Evolutionary conservation across 495 filamentous ascomycete species (phyloP).

Genomic region (Parathielavia hyrcaniae): DNA sequence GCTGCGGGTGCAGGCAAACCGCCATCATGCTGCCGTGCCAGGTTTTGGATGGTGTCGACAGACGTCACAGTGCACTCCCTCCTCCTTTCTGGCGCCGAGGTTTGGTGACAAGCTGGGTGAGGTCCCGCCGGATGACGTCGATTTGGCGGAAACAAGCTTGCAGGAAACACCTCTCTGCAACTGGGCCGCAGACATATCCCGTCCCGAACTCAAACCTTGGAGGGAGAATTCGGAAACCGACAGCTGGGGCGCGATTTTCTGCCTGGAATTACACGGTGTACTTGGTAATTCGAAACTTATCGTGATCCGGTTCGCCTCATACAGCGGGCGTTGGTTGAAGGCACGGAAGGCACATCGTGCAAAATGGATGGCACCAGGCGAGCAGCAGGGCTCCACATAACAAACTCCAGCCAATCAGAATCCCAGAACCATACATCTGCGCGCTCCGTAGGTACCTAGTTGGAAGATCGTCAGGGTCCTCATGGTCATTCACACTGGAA

Average conservation of each 20-base stretch:
- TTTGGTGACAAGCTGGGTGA: neutral
- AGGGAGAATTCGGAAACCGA: too few species aligned
- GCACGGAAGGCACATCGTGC: neutral
- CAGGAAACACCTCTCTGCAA: neutral
- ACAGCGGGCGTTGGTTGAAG: neutral
- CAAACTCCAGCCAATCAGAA: neutral
- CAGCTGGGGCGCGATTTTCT: too few species aligned
- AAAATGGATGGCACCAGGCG: conserved; percentile 1
- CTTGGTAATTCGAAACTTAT: too few species aligned
- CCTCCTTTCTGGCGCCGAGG: neutral
- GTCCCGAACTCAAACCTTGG: too few species aligned
- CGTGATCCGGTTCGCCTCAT: too few species aligned
- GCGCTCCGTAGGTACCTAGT: too few species aligned
- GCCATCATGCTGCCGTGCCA: conserved; percentile 4
- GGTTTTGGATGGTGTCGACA: conserved; percentile 8
- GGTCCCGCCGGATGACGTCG: conserved; percentile 20
- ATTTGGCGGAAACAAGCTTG: neutral
- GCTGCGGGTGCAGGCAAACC: neutral
- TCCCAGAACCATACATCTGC: too few species aligned
- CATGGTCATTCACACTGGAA: neutral
- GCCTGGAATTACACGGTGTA: too few species aligned
- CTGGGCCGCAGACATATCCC: neutral
- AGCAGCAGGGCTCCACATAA: neutral
- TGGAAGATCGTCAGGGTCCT: conserved; percentile 12
- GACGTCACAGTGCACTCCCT: conserved; percentile 14